Evolutionary conservation across 2,329 filamentous ascomycete species (phyloP).

Genomic region (Thelonectria rubi): DNA sequence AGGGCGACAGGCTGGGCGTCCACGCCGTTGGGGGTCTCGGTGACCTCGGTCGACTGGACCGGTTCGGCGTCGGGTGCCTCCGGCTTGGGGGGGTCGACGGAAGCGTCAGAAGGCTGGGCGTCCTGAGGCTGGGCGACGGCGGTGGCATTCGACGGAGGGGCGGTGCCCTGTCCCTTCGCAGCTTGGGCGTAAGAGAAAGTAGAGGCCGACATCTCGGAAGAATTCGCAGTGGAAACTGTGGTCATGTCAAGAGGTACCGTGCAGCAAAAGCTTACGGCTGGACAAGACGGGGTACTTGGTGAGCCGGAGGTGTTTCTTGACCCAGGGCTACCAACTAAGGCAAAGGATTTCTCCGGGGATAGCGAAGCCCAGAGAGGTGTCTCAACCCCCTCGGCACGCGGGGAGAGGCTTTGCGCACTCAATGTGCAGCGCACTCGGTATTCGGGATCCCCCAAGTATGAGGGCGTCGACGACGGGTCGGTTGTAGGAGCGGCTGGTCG

Average conservation of each 20-base stretch:
- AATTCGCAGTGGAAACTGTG: constrained; percentile 41
- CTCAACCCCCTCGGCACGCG: constrained; percentile 40
- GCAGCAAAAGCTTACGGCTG: constrained; percentile 31
- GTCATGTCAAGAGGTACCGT: constrained; percentile 41
- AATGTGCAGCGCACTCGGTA: constrained; percentile 33
- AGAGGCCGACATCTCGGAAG: constrained; percentile 62
- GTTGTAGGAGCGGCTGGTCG: constrained; percentile 25
- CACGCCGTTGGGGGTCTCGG: constrained; percentile 37
- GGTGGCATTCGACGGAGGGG: constrained; percentile 44
- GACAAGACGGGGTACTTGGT: constrained; percentile 29
- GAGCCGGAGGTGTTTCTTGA: constrained; percentile 34
- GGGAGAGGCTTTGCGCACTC: constrained; percentile 39
- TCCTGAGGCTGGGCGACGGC: constrained; percentile 39
- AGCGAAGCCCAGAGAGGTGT: constrained; percentile 33
- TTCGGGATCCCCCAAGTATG: constrained; percentile 35
- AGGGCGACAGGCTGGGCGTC: constrained; percentile 34
- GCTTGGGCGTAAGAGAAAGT: constrained; percentile 96
- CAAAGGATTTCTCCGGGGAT: constrained; percentile 33
- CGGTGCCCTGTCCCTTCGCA: constrained; percentile 76
- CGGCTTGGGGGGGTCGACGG: constrained; percentile 42
- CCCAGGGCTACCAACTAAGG: constrained; percentile 29
- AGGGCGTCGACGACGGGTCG: constrained; percentile 31
- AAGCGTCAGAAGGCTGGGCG: constrained; percentile 40
- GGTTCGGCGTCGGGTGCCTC: constrained; percentile 35
- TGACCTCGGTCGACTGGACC: constrained; percentile 39